Evolutionary conservation across 192 early-diverging fungal species (phyloP).

Genomic region (Pilaira anomala): DNA sequence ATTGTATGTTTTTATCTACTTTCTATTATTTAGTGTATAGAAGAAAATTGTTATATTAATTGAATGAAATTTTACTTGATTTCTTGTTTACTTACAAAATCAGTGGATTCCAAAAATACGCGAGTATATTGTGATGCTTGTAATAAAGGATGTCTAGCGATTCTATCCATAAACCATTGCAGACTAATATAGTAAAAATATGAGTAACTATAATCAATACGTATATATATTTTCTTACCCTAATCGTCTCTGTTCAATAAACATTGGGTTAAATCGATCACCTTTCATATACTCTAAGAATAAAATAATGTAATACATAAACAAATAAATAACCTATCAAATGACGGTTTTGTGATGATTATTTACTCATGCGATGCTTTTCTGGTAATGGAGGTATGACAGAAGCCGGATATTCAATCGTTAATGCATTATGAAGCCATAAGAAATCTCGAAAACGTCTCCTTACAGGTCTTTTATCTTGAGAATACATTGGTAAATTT

Average conservation of each 20-base stretch:
- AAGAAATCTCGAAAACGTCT: conserved; percentile 95
- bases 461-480: conserved; percentile 59
- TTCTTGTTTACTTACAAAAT: conserved; percentile 51
- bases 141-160: conserved; percentile 80
- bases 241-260: conserved; percentile 79
- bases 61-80: neutral
- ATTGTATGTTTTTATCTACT: conserved; percentile 4
- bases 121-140: conserved; percentile 66
- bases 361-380: conserved; percentile 80
- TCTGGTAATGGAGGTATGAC: conserved; percentile 91
- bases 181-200: too few relatives aligned
- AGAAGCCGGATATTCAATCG: conserved; percentile 71
- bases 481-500: conserved; percentile 9
- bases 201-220: too few relatives aligned
- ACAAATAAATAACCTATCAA: neutral
- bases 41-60: too few relatives aligned
- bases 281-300: conserved; percentile 87
- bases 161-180: conserved; percentile 81
- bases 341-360: neutral
- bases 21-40: neutral
- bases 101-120: conserved; percentile 80
- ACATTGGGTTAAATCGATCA: conserved; percentile 88
- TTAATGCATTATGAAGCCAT: conserved; percentile 79
- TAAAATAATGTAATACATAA: neutral
- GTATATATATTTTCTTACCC: too few relatives aligned